Evolutionary conservation across 441 rosid species (phyloP).

Genomic region (Biscutella laevigata): DNA sequence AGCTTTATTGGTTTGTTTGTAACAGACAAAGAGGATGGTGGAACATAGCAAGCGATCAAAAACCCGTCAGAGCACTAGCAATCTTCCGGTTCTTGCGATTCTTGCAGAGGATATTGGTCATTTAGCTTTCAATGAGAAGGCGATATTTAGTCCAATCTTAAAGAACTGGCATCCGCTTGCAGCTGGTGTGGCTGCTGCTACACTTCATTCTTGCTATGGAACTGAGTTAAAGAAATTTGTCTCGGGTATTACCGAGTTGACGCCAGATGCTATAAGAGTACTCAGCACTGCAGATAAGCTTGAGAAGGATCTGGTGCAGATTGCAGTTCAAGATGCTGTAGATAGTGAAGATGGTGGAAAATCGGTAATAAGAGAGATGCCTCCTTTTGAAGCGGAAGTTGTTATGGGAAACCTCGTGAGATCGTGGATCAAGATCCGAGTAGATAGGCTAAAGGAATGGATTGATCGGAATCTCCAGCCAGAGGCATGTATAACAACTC

Average conservation of each 20-base stretch:
- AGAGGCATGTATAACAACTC: conserved; percentile 39
- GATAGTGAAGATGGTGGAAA: conserved; percentile 80
- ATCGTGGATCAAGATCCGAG: conserved; percentile 55
- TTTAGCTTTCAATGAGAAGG: conserved; percentile 54
- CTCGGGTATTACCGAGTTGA: conserved; percentile 46
- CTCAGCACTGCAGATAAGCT: conserved; percentile 56
- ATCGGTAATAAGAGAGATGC: conserved; percentile 68
- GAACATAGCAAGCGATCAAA: conserved; percentile 35
- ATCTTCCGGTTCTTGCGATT: conserved; percentile 46
- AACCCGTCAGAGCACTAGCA: conserved; percentile 31
- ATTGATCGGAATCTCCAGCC: conserved; percentile 53
- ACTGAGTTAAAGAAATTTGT: conserved; percentile 45
- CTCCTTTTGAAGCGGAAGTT: conserved; percentile 62
- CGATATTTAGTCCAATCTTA: conserved; percentile 54
- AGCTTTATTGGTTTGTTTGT: not conserved
- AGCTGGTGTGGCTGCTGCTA: conserved; percentile 73
- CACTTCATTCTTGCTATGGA: conserved; percentile 63
- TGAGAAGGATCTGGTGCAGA: conserved; percentile 74
- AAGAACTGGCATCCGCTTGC: conserved; percentile 69
- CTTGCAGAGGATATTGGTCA: conserved; percentile 57
- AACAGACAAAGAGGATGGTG: conserved; percentile 50
- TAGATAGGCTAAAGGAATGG: conserved; percentile 67
- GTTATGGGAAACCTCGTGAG: conserved; percentile 48
- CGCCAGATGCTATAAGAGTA: conserved; percentile 61
- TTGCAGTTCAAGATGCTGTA: conserved; percentile 66